These are phyloP conservation scores for Triticum monococcum DNA, from an alignment of 176 grass and related monocot genomes.

Conservation along the genomic window DNA sequence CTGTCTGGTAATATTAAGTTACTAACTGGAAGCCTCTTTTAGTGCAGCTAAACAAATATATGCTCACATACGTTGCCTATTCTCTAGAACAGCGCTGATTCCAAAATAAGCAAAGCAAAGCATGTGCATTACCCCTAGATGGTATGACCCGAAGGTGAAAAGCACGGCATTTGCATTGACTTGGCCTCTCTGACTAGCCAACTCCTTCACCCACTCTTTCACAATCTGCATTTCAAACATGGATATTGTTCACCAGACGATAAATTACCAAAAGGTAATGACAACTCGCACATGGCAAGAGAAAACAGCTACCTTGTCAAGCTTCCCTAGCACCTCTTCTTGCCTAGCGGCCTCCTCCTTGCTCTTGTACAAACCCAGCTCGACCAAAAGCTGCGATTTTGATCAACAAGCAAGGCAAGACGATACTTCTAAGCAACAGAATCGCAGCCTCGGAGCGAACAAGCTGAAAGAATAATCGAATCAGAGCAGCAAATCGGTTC, in stretches of 20 bases:
- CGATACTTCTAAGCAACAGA: background rate
- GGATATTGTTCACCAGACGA: background rate
- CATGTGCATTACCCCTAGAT: constrained; percentile 59
- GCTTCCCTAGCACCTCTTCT: constrained; percentile 60
- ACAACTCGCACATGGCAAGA: background rate
- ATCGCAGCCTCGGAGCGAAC: background rate
- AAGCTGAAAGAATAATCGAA: background rate
- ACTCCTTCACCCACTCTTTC: constrained; percentile 81
- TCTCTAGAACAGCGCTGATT: background rate
- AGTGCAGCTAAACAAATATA: background rate
- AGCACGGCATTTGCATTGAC: constrained; percentile 75
- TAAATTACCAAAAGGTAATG: background rate
- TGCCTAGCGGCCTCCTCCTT: constrained; percentile 54
- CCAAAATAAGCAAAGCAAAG: background rate
- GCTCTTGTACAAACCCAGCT: constrained; percentile 58
- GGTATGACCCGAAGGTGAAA: constrained; percentile 90
- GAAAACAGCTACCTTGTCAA: constrained; percentile 52
- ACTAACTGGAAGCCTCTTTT: background rate
- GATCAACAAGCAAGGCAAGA: background rate
- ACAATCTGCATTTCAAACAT: constrained; percentile 45
- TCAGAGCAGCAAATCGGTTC: background rate
- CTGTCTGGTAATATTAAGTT: background rate
- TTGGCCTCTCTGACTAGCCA: constrained; percentile 78
- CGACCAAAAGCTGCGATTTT: constrained; percentile 52
- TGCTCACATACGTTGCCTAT: background rate